A percentile compares a stretch with the other conserved stretches of the same genome.
Conservation (phyloP, 2,329 filamentous ascomycete species). For the Ophiostoma novo-ulmi region DNA sequence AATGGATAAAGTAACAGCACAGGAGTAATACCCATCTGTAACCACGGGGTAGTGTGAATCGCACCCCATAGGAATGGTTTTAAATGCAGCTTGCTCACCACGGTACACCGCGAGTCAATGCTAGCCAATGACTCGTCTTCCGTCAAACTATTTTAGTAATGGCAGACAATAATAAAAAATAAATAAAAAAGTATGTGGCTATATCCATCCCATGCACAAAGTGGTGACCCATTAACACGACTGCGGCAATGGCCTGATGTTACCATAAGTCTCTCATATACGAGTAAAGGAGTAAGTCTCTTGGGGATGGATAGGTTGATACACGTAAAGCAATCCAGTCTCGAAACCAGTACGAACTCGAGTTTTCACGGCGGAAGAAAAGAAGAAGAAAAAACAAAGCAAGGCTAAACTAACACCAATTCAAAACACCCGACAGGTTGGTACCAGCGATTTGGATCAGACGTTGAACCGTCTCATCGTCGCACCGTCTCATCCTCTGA, state of each 20-base stretch:
- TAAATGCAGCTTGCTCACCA: background rate
- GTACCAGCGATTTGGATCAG: constrained; percentile 7
- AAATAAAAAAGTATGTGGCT: background rate
- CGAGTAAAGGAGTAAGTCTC: background rate
- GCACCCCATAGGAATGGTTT: background rate
- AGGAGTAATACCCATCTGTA: background rate
- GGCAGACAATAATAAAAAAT: no score
- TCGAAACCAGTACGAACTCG: background rate
- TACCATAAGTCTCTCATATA: background rate
- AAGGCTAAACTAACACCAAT: background rate
- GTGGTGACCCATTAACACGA: background rate
- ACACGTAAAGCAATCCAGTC: background rate
- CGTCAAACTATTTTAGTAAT: background rate
- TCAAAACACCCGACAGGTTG: constrained; percentile 2
- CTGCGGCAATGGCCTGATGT: constrained; percentile 1
- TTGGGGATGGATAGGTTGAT: background rate
- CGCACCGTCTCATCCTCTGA: background rate
- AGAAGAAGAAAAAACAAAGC: background rate
- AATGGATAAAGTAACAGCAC: background rate
- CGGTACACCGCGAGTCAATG: background rate
- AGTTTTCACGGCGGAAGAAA: background rate
- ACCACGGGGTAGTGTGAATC: background rate
- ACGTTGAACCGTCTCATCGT: constrained; percentile 2
- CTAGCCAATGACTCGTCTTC: background rate
- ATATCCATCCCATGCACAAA: background rate